Evolutionary conservation across 495 filamentous ascomycete species (phyloP).

Genomic region (Glonium stellatum): DNA sequence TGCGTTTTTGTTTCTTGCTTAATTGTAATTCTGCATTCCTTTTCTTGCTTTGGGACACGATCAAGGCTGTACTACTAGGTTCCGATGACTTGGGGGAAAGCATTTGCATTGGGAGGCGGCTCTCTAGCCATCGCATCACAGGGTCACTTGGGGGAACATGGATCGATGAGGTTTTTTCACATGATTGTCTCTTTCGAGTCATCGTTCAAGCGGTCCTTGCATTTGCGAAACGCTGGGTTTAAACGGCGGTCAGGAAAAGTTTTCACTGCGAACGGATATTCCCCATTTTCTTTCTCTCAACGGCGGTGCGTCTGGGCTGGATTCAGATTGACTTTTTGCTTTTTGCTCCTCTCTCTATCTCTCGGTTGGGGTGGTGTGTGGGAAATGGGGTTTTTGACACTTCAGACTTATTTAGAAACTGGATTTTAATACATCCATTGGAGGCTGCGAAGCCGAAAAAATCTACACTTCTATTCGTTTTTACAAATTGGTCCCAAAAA

Average conservation of each 20-base stretch:
- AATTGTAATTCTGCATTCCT: constrained; percentile 29
- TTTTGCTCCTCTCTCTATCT: too few relatives aligned
- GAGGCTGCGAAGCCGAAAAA: too few relatives aligned
- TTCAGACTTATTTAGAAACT: too few relatives aligned
- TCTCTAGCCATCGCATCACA: neutral
- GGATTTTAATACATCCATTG: too few relatives aligned
- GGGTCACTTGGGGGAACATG: neutral
- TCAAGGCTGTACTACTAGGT: constrained; percentile 24
- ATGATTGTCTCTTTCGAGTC: constrained; percentile 4
- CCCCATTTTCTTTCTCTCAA: constrained; percentile 11
- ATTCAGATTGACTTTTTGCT: constrained; percentile 19
- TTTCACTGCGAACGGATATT: constrained; percentile 20
- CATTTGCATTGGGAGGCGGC: constrained; percentile 2
- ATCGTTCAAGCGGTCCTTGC: constrained; percentile 4
- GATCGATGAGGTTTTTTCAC: constrained; percentile 6
- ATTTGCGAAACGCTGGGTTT: constrained; percentile 10
- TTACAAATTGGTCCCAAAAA: too few relatives aligned
- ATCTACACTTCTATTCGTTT: too few relatives aligned
- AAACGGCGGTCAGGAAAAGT: constrained; percentile 20
- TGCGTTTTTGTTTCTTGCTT: constrained; percentile 2
- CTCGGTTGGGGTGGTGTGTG: too few relatives aligned
- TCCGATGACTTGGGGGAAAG: constrained; percentile 6
- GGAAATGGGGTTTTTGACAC: too few relatives aligned
- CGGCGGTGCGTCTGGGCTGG: constrained; percentile 16
- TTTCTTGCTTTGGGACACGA: constrained; percentile 12